Evolutionary conservation across 352 stramenopile genomes (phyloP).

Genomic region (Phytophthora agathidicida): DNA sequence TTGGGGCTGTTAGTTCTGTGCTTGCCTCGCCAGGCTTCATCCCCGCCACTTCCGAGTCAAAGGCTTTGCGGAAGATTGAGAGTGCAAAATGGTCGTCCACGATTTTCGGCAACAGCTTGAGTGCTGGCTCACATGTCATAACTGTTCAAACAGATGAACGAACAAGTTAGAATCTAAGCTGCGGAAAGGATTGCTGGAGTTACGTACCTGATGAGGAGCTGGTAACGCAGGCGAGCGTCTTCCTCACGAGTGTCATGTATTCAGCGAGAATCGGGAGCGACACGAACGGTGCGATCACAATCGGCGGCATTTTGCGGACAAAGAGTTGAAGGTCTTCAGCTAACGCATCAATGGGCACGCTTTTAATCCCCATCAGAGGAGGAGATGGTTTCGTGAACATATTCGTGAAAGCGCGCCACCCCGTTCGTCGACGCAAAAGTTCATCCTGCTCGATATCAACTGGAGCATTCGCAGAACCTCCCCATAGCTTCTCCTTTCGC

Average conservation of each 20-base stretch:
- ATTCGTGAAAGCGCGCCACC: constrained; percentile 76
- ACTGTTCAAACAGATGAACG: constrained; percentile 33
- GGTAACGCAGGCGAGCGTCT: constrained; percentile 44
- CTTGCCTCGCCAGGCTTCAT: constrained; percentile 55
- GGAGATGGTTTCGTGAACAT: constrained; percentile 61
- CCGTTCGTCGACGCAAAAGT: constrained; percentile 64
- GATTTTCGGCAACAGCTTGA: constrained; percentile 75
- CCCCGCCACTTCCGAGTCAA: constrained; percentile 53
- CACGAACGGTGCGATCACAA: constrained; percentile 69
- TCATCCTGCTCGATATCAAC: constrained; percentile 82
- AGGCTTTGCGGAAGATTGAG: constrained; percentile 62
- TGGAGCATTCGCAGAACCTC: constrained; percentile 63
- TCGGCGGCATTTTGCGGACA: constrained; percentile 66
- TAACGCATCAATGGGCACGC: constrained; percentile 52
- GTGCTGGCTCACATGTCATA: constrained; percentile 63
- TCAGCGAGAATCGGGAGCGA: constrained; percentile 71
- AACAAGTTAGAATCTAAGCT: not conserved
- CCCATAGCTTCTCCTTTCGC: constrained; percentile 63
- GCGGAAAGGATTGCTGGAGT: not conserved
- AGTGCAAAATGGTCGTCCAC: constrained; percentile 74
- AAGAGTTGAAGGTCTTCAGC: constrained; percentile 55
- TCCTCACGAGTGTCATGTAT: constrained; percentile 76
- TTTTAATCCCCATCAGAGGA: constrained; percentile 73
- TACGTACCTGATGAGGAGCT: constrained; percentile 50
- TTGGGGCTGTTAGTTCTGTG: not conserved